Conservation (phyloP, 2,329 filamentous ascomycete species). For the Arthrobotrys megalospora region DNA sequence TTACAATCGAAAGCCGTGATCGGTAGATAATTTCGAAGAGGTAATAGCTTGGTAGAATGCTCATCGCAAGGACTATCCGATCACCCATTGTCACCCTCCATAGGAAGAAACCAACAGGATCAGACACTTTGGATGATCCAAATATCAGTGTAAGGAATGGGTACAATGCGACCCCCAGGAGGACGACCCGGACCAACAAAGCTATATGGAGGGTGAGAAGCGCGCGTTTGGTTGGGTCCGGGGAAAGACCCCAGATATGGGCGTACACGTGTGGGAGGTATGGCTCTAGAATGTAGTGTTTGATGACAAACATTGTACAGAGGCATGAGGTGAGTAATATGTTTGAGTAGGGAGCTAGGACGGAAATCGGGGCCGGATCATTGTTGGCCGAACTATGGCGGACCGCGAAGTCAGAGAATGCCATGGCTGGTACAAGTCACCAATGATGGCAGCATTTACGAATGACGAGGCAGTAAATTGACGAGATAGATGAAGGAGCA, state of each 20-base stretch:
- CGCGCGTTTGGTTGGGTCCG: not conserved
- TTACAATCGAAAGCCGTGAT: conserved; percentile 5
- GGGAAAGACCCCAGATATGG: conserved; percentile 2
- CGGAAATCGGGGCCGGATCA: conserved; percentile 6
- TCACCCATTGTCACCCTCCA: not conserved
- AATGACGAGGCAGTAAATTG: not conserved
- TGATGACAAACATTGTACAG: not conserved
- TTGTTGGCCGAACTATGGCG: conserved; percentile 22
- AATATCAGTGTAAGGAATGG: not conserved
- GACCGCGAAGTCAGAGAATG: not conserved
- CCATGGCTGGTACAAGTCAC: not conserved
- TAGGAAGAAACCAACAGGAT: not conserved
- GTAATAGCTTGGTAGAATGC: conserved; percentile 6
- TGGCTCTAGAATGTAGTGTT: conserved; percentile 8
- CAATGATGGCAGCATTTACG: not conserved
- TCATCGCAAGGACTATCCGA: not conserved
- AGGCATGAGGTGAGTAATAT: not conserved
- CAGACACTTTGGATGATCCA: conserved; percentile 2
- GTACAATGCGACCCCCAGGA: not conserved
- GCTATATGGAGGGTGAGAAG: conserved; percentile 7
- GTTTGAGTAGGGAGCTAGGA: conserved; percentile 2
- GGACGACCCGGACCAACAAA: not conserved
- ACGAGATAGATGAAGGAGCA: not conserved
- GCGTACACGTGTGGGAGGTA: conserved; percentile 12
- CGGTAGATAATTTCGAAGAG: conserved; percentile 19